phyloP scores from a whole-genome alignment of 805 yeast species.

The Sugiyamaella lignohabitans region DNA sequence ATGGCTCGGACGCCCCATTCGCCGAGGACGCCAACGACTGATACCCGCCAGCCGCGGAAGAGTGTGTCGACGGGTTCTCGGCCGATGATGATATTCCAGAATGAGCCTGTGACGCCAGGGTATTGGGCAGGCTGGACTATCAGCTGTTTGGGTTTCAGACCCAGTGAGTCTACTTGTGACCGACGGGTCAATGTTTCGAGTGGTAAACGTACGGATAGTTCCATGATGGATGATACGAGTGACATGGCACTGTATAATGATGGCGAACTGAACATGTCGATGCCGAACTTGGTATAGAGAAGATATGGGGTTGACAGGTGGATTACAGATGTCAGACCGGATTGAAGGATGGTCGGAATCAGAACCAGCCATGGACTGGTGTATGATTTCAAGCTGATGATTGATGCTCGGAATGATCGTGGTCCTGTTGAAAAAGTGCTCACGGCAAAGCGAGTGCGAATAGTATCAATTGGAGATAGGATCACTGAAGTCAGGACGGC shows the following conservation, averaged over 20 bases:
- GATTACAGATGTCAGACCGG: slow-evolving; percentile 51
- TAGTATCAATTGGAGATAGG: slow-evolving; percentile 74
- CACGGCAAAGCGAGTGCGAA: slow-evolving; percentile 69
- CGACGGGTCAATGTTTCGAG: slow-evolving; percentile 79
- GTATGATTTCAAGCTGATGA: slow-evolving; percentile 45
- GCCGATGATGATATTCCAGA: slow-evolving; percentile 44
- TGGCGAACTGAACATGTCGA: slow-evolving; percentile 63
- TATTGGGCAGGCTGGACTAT: slow-evolving; percentile 56
- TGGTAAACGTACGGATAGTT: slow-evolving; percentile 73
- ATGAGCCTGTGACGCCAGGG: slow-evolving; percentile 47
- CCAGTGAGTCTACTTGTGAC: slow-evolving; percentile 66
- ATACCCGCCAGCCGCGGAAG: slow-evolving; percentile 91
- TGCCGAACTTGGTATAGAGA: slow-evolving; percentile 51
- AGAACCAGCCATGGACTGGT: slow-evolving; percentile 55
- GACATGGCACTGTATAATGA: slow-evolving; percentile 51
- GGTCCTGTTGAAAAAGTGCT: slow-evolving; percentile 49
- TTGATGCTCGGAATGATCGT: slow-evolving; percentile 66
- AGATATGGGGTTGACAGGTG: slow-evolving; percentile 61
- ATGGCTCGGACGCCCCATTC: slow-evolving; percentile 55
- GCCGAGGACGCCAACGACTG: slow-evolving; percentile 69
- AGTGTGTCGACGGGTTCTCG: slow-evolving; percentile 40
- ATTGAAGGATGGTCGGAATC: slow-evolving; percentile 61
- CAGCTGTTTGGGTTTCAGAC: slow-evolving; percentile 28
- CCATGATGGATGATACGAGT: slow-evolving; percentile 55
- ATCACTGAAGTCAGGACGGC: slow-evolving; percentile 65